Base-by-base conservation (phyloP, 2,329 filamentous ascomycete species). In the Diatrype stigma region DNA sequence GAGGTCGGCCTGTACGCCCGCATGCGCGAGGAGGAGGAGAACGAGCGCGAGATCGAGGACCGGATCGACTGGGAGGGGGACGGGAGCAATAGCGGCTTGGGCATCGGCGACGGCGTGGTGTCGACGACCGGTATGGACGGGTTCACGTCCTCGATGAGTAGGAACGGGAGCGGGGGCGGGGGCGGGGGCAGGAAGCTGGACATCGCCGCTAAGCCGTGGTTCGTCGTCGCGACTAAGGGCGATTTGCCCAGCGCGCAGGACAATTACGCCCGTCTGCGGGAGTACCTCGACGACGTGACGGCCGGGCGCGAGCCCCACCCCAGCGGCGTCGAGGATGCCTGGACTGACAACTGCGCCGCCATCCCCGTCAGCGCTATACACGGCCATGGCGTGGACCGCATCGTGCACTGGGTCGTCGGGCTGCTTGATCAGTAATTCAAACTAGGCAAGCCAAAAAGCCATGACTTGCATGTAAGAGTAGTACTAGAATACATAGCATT, bases 131-230 rank as follows among this genome's bases (percentile, higher is more conserved):
- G 56, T 40, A 21, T 57, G 2, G 52, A 49, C 21, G 46, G 45
- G 34, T 38, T 47, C 30, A 14, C 17, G 38, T 40, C 44, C 34
- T 50, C 53, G 22, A 38, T 47, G 19, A 55, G n/a, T n/a, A n/a
- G n/a, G n/a, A n/a, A n/a, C n/a, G n/a, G n/a, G n/a, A n/a, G n/a
- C n/a, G n/a, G n/a, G 46, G 34, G 37, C 44, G 28, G 49, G 53
- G 19, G 37, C 45, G 22, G 55, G 62, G 38, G 63, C 40, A 66
- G 69, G 3, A 76, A 69, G n/a, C 66, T 89, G n/a, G 83, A 87
- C 38, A 95, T 97, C 58, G 88, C 89, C n/a, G 82, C 82, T 32
- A 99, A 99, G 73, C 92, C 94, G 1, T 99, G 94, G 94, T 94
- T 96, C 63, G 92, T 96, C 5, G 85, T 96, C 42, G 93, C 90